A percentile compares a stretch with the other conserved stretches of the same genome.
phyloP scores from a whole-genome alignment of 2,329 filamentous ascomycete species.

The Cladophialophora yegresii region DNA sequence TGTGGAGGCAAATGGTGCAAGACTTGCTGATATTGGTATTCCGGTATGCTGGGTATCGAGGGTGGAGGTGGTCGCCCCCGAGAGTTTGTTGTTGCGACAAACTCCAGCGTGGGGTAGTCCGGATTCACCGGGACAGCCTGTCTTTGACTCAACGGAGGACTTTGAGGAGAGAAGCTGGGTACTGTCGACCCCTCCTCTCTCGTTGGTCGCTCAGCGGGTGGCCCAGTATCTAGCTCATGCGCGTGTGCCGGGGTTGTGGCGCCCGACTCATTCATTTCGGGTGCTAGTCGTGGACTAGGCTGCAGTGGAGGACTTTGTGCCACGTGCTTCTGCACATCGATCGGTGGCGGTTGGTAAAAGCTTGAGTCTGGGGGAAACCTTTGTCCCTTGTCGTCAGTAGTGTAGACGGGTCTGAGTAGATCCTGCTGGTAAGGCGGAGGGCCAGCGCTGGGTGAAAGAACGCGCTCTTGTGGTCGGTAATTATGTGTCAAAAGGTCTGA shows the following conservation, averaged over 20 bases:
- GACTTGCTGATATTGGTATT: slow-evolving; percentile 8
- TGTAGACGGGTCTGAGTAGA: slow-evolving; percentile 5
- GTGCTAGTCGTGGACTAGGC: not conserved
- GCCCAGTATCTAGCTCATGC: slow-evolving; percentile 14
- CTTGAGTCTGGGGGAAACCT: slow-evolving; percentile 23
- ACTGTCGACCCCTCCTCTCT: not conserved
- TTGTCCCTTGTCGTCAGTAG: slow-evolving; percentile 26
- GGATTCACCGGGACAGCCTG: slow-evolving; percentile 24
- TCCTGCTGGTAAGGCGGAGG: slow-evolving; percentile 15
- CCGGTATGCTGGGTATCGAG: not conserved
- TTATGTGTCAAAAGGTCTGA: not conserved
- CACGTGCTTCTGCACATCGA: not conserved
- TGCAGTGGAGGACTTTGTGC: slow-evolving; percentile 10
- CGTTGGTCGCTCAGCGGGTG: not conserved
- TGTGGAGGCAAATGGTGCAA: slow-evolving; percentile 1
- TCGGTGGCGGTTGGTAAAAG: slow-evolving; percentile 22
- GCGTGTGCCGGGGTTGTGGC: not conserved
- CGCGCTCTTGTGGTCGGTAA: slow-evolving; percentile 2
- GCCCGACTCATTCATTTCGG: not conserved
- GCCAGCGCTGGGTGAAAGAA: not conserved
- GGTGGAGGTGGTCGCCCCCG: slow-evolving; percentile 19
- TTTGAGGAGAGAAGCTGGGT: not conserved
- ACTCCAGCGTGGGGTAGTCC: slow-evolving; percentile 29
- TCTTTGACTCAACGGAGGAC: not conserved
- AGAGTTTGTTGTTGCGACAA: slow-evolving; percentile 16